phyloP scores from a whole-genome alignment of 345 rosid genomes.

The Iberis pinnata region DNA sequence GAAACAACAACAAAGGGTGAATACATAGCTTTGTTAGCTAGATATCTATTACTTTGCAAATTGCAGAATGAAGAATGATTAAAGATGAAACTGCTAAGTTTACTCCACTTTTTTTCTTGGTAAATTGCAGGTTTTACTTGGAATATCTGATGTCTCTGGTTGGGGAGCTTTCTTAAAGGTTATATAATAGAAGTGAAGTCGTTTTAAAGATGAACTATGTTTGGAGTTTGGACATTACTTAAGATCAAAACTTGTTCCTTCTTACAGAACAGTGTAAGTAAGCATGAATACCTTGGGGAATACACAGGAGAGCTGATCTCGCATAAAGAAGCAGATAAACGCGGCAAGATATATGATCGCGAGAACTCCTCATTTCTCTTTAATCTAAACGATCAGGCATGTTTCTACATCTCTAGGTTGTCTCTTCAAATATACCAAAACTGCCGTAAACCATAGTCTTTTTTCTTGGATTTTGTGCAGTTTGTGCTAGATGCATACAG shows the following conservation, averaged over 20 bases:
- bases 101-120: neutral
- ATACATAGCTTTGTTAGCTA: neutral
- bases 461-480: slow-evolving; percentile 43
- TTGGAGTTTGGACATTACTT: too few relatives aligned
- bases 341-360: slow-evolving; percentile 97
- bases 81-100: slow-evolving; percentile 2
- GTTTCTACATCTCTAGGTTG: slow-evolving; percentile 6
- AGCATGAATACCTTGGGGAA: slow-evolving; percentile 96
- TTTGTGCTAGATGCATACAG: slow-evolving; percentile 97
- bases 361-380: slow-evolving; percentile 97
- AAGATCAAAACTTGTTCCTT: too few relatives aligned
- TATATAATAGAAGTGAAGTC: too few relatives aligned
- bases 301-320: slow-evolving; percentile 99
- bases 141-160: slow-evolving; percentile 96
- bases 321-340: slow-evolving; percentile 96
- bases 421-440: too few relatives aligned
- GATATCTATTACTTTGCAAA: neutral
- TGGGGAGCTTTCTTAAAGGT: slow-evolving; percentile 99
- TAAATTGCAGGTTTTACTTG: slow-evolving; percentile 80
- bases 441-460: too few relatives aligned
- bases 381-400: slow-evolving; percentile 94
- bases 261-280: slow-evolving; percentile 81
- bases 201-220: too few relatives aligned
- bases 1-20: slow-evolving; percentile 95
- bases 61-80: neutral